Evolutionary conservation across 139 green algal genomes (phyloP), one percentile per base, ranked within the genome.

Genomic region (Prasinococcaceae sp.): DNA sequence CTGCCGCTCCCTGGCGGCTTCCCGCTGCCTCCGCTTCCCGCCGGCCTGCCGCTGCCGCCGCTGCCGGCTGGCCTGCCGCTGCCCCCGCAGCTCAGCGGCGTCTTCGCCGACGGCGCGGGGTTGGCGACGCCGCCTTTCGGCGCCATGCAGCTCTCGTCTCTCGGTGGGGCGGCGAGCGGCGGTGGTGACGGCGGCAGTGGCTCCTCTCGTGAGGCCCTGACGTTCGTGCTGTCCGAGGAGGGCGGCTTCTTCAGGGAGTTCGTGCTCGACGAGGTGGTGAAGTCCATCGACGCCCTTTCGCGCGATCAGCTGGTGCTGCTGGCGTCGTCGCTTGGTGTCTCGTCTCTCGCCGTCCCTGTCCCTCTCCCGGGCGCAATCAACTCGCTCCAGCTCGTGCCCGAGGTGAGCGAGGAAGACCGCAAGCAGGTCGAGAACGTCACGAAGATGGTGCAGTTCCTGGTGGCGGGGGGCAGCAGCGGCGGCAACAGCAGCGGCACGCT

Each of bases 241-340:
- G 89, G 89, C 51, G 37, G 41, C 14, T 86, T 93, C 58, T 96
- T 98, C 79, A 67, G 90, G 8, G 73, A 89, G 16, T 95, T 98
- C 58, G 50, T 98, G 19, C 62, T 93, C 30, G 85, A 96, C 30
- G 90, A 97, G 79, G 58, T 90, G 20, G 90, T 95, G 24, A 92
- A 90, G 64, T 70, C 55, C 50, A 82, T 98, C 20, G 90, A 98
- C 56, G 90, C 88, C 1, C 50, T 96, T 20, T 80, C 65, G 3
- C 37, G 89, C 0, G 73, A 89, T 41, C 83, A 94, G 66, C 50
- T 88, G 50, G 35, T 50, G 9, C 28, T 14, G 2, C 19, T 65
- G 6, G 46, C 55, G 14, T 16, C 22, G 12, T 1, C 33, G 22
- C 23, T 32, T 6, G 44, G 45, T 20, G 17, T 57, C 36, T 9